These are phyloP conservation scores for Chrysoporthe austroafricana DNA, from an alignment of 2,329 filamentous ascomycete genomes.

Conservation along the genomic window DNA sequence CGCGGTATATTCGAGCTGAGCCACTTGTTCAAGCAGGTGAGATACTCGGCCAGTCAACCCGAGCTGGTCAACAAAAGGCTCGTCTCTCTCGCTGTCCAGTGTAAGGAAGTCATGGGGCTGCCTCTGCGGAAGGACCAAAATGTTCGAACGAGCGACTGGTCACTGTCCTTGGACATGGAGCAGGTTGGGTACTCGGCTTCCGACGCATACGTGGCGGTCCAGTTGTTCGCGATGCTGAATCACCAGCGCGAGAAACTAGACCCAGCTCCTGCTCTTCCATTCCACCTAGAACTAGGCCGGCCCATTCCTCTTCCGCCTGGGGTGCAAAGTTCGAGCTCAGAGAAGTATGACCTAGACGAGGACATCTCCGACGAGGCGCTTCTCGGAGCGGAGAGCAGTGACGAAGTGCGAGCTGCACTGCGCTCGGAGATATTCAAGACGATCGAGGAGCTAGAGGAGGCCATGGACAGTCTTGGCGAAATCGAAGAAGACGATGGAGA, in stretches of 20 bases:
- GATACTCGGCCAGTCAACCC: conserved; percentile 58
- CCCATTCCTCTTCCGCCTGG: conserved; percentile 63
- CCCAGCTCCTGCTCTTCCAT: conserved; percentile 73
- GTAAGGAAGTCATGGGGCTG: conserved; percentile 70
- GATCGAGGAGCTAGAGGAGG: not conserved
- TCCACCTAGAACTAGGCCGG: conserved; percentile 66
- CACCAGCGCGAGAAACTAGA: conserved; percentile 66
- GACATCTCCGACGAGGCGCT: conserved; percentile 5
- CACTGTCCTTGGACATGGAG: conserved; percentile 57
- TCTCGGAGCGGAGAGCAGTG: conserved; percentile 17
- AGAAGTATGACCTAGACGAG: conserved; percentile 35
- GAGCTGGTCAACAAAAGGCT: conserved; percentile 66
- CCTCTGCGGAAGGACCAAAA: conserved; percentile 74
- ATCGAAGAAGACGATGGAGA: conserved; percentile 8
- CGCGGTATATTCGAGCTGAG: conserved; percentile 79
- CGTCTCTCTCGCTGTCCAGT: conserved; percentile 70
- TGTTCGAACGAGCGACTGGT: conserved; percentile 79
- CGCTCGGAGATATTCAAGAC: not conserved
- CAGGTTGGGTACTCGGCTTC: conserved; percentile 79
- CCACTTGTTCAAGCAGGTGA: conserved; percentile 79
- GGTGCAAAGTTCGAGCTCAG: conserved; percentile 35
- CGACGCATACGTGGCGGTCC: conserved; percentile 79
- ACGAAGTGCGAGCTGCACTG: not conserved
- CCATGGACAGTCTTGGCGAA: not conserved
- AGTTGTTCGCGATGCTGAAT: conserved; percentile 75